These are phyloP conservation scores for Fusarium sp. DNA, from an alignment of 2,329 filamentous ascomycete genomes.

Conservation along the genomic window DNA sequence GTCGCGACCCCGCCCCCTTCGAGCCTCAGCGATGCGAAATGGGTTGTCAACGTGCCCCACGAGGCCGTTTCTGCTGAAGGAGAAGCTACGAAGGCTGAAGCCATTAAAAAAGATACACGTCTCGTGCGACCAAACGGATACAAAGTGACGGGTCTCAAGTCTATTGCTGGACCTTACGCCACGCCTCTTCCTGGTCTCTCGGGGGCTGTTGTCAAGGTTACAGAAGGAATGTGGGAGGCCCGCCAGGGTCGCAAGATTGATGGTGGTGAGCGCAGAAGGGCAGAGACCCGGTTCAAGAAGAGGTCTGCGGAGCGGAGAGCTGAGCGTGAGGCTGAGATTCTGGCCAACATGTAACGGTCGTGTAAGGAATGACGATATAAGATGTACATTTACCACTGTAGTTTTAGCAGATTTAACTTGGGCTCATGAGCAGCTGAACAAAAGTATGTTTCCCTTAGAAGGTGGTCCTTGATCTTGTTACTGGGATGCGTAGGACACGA, in stretches of 20 bases:
- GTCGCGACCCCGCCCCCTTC: constrained; percentile 56
- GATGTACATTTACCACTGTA: constrained; percentile 47
- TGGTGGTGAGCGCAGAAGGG: constrained; percentile 90
- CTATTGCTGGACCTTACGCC: constrained; percentile 80
- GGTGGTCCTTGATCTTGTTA: not conserved
- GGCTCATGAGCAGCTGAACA: constrained; percentile 30
- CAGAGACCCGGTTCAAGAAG: constrained; percentile 88
- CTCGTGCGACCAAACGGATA: constrained; percentile 59
- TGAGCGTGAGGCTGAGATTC: constrained; percentile 59
- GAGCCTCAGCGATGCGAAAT: constrained; percentile 58
- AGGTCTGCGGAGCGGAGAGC: constrained; percentile 82
- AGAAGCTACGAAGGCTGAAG: constrained; percentile 46
- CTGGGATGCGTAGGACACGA: not conserved
- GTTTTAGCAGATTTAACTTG: constrained; percentile 44
- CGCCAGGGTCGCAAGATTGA: constrained; percentile 90
- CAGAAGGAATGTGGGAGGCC: constrained; percentile 94
- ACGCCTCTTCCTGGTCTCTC: constrained; percentile 72
- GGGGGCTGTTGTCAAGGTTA: constrained; percentile 74
- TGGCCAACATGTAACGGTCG: constrained; percentile 48
- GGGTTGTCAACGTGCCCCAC: constrained; percentile 66
- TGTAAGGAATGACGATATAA: constrained; percentile 30
- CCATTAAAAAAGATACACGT: not conserved
- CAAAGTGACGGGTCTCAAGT: constrained; percentile 73
- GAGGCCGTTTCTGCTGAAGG: constrained; percentile 55
- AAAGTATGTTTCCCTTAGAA: constrained; percentile 25